Conservation (phyloP, 140 eudicot species). For the Ambrosia hybrid region DNA sequence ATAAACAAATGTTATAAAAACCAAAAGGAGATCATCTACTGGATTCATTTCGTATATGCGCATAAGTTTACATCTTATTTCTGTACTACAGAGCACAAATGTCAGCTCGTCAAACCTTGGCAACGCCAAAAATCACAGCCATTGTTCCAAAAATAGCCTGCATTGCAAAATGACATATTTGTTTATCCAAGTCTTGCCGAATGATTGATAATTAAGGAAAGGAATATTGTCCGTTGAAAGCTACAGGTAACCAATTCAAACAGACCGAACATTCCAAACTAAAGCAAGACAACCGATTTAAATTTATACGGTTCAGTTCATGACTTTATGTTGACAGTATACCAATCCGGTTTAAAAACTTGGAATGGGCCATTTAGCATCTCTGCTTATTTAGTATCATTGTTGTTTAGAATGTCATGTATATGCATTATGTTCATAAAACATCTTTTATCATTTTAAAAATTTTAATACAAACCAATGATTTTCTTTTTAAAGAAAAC, state of each 20-base stretch:
- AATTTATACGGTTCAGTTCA: background rate
- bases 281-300: background rate
- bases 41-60: conserved; percentile 6
- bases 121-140: conserved; percentile 54
- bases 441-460: background rate
- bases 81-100: conserved; percentile 27
- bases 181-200: background rate
- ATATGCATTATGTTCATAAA: background rate
- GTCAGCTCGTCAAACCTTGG: conserved; percentile 28
- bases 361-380: background rate
- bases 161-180: conserved; percentile 17
- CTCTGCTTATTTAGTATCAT: no score
- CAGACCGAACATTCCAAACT: background rate
- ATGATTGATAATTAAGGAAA: background rate
- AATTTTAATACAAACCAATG: background rate
- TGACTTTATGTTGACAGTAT: background rate
- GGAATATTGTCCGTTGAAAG: background rate
- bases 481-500: background rate
- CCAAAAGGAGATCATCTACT: background rate
- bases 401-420: background rate
- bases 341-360: background rate
- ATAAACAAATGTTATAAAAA: background rate
- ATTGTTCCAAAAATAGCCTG: conserved; percentile 72
- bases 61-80: conserved; percentile 28
- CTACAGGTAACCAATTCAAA: no score